Evolutionary conservation across 2,329 filamentous ascomycete species (phyloP).

Genomic region (Moelleriella libera): DNA sequence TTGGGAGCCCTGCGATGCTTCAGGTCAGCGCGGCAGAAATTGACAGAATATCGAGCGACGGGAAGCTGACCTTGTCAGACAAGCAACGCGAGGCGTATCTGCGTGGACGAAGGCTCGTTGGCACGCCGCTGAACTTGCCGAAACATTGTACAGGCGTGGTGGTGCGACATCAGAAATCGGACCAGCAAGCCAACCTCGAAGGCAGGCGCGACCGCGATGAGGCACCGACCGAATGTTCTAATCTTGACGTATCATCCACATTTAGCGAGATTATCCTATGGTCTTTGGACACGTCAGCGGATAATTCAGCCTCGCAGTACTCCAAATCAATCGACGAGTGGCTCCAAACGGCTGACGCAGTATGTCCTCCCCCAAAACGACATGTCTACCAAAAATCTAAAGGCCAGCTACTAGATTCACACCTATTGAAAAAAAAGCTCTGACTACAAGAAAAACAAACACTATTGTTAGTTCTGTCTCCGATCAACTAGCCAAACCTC

Average conservation of each 20-base stretch:
- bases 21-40: slow-evolving; percentile 20
- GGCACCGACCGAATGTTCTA: slow-evolving; percentile 18
- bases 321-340: slow-evolving; percentile 68
- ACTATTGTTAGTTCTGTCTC: too few relatives aligned
- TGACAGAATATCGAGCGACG: not conserved
- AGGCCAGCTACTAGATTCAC: too few relatives aligned
- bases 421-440: too few relatives aligned
- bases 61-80: slow-evolving; percentile 20
- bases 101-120: slow-evolving; percentile 66
- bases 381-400: too few relatives aligned
- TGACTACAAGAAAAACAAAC: too few relatives aligned
- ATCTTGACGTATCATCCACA: slow-evolving; percentile 33
- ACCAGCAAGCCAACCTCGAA: slow-evolving; percentile 15
- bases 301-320: slow-evolving; percentile 52
- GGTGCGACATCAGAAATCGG: slow-evolving; percentile 23
- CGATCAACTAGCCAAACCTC: too few relatives aligned
- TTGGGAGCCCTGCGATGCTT: slow-evolving; percentile 47
- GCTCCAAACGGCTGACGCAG: slow-evolving; percentile 57
- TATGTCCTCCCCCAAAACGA: slow-evolving; percentile 16
- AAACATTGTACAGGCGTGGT: slow-evolving; percentile 56
- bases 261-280: slow-evolving; percentile 75
- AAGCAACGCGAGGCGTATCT: slow-evolving; percentile 49
- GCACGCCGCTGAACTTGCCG: slow-evolving; percentile 52
- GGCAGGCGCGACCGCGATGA: slow-evolving; percentile 17
- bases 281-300: slow-evolving; percentile 59